Conservation (phyloP, 2,329 filamentous ascomycete genomes). For the Samsoniella hepiali region DNA sequence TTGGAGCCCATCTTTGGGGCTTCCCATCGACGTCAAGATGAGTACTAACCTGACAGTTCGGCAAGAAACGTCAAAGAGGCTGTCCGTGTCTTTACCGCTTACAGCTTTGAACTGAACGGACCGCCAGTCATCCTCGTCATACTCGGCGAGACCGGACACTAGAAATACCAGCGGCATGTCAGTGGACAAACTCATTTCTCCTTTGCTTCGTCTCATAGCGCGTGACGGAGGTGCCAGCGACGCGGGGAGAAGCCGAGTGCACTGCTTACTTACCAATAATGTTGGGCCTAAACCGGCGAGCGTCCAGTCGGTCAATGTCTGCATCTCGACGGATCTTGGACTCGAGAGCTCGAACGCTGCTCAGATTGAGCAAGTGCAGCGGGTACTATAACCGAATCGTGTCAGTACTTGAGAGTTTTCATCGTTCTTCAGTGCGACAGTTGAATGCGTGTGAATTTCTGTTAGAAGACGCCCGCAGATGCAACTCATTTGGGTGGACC, state of each 20-base stretch:
- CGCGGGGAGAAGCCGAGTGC: background rate
- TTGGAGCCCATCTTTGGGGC: background rate
- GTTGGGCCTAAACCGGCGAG: constrained; percentile 67
- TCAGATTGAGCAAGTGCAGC: constrained; percentile 64
- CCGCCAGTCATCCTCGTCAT: constrained; percentile 70
- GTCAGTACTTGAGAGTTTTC: constrained; percentile 1
- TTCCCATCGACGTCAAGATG: background rate
- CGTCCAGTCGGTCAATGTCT: constrained; percentile 51
- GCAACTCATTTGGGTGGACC: background rate
- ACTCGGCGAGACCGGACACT: constrained; percentile 62
- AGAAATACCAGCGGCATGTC: background rate
- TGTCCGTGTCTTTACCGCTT: constrained; percentile 29
- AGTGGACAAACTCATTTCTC: too few species aligned
- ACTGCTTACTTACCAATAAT: constrained; percentile 53
- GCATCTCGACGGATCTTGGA: constrained; percentile 51
- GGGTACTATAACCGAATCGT: constrained; percentile 52
- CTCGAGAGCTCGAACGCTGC: constrained; percentile 60
- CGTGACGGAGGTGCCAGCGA: background rate
- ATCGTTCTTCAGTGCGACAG: background rate
- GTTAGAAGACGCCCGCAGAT: background rate
- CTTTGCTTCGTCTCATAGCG: background rate
- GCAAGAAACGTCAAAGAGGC: constrained; percentile 55
- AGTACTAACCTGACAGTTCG: constrained; percentile 57
- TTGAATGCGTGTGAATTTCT: background rate
- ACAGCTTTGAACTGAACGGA: constrained; percentile 53